Evolutionary conservation across 139 green algal species (phyloP).

Genomic region (Tetradesmus lagerheimii): DNA sequence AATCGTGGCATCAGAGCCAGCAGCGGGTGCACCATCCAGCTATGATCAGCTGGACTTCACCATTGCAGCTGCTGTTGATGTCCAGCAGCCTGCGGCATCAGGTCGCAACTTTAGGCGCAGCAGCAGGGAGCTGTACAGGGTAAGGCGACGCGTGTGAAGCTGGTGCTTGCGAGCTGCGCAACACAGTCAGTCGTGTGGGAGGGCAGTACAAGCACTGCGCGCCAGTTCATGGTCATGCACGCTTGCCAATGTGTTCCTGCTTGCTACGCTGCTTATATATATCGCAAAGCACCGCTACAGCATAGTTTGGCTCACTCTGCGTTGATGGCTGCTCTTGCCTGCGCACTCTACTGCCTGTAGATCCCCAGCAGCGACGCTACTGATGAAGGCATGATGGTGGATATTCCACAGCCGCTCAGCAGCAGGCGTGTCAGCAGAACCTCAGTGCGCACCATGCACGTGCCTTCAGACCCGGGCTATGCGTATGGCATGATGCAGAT

Average conservation of each 20-base stretch:
- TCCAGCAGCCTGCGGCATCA: neutral
- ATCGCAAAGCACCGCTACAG: neutral
- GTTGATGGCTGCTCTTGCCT: neutral
- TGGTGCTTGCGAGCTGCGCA: neutral
- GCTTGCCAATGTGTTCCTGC: neutral
- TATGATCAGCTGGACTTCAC: constrained; percentile 29
- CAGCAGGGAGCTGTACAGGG: constrained; percentile 19
- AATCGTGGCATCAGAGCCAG: neutral
- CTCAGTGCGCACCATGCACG: constrained; percentile 3
- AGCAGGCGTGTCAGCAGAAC: constrained; percentile 29
- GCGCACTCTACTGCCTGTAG: neutral
- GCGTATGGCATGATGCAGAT: neutral
- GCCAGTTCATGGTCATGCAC: neutral
- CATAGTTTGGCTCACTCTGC: no score
- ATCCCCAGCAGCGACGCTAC: constrained; percentile 6
- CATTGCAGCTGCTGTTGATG: constrained; percentile 24
- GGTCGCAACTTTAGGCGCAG: neutral
- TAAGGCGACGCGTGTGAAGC: neutral
- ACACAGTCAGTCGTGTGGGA: no score
- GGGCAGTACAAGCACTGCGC: no score
- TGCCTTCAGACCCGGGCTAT: constrained; percentile 8
- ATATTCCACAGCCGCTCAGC: constrained; percentile 40
- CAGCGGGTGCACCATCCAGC: neutral
- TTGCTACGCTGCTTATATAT: neutral
- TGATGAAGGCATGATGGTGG: constrained; percentile 42